Conservation (phyloP, 768 basidiomycete genomes). For the Amanita muscaria region DNA sequence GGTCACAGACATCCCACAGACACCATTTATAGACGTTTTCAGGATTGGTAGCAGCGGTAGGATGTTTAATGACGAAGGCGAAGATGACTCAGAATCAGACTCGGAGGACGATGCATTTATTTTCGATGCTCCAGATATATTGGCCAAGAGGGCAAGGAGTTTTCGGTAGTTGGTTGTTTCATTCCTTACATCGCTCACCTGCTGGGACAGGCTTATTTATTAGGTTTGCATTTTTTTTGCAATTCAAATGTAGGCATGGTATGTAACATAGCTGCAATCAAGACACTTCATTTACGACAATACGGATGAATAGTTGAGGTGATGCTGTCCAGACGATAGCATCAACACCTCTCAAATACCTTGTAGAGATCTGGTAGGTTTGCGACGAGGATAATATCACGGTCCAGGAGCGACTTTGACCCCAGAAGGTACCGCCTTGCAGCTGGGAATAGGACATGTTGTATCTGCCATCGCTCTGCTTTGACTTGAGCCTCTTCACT, state of each 20-base stretch:
- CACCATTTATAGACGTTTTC: conserved; percentile 77
- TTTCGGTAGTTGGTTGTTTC: conserved; percentile 22
- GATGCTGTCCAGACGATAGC: not conserved
- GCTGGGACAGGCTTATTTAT: conserved; percentile 9
- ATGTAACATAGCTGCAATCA: not conserved
- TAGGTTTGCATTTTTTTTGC: conserved; percentile 9
- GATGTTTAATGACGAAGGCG: conserved; percentile 40
- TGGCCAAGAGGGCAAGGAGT: conserved; percentile 37
- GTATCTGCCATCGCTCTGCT: conserved; percentile 76
- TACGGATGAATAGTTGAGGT: not conserved
- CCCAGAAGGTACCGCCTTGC: conserved; percentile 69
- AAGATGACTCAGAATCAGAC: conserved; percentile 38
- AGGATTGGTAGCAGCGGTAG: conserved; percentile 36
- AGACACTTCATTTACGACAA: too few species aligned
- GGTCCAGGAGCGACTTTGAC: conserved; percentile 57
- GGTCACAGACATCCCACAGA: conserved; percentile 54
- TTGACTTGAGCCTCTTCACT: conserved; percentile 37
- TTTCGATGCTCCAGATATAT: conserved; percentile 45
- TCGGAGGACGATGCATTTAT: conserved; percentile 54
- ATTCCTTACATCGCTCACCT: conserved; percentile 9
- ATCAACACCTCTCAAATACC: conserved; percentile 87
- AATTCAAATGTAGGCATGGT: conserved; percentile 1
- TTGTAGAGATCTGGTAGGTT: conserved; percentile 87
- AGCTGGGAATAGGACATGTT: conserved; percentile 85
- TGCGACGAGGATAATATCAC: conserved; percentile 81